Evolutionary conservation across 345 rosid genomes (phyloP), one percentile per base, ranked within the genome.

Genomic region (Syzygium aqueum): DNA sequence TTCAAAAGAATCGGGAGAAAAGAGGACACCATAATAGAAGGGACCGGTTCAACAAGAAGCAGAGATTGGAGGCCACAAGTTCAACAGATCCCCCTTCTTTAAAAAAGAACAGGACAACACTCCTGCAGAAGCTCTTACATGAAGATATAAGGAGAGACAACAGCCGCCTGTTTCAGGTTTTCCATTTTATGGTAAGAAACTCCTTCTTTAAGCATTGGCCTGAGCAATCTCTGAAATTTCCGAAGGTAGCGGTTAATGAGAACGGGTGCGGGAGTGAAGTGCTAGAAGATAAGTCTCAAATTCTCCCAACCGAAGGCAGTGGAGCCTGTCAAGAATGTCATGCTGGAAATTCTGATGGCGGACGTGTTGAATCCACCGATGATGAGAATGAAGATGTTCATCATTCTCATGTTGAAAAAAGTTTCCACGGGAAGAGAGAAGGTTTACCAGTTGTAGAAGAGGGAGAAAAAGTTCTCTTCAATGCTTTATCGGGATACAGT

Each of bases 111-210:
- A 85, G 92, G 85, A 95, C 97, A 30, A 92, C 98, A 17, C 96
- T 97, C 90, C 87, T 95, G 91, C 92, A 94, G 94, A 96, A 93
- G 94, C 99, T 97, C 91, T 92, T 97, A 82, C 90, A 93, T 87
- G 89, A 89, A 85, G 99, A 97, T 83, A 90, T 94, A 88, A 92
- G 88, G 93, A 94, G 90, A 93, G 98, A 95, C 37, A 94, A 95
- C 88, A 89, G 50, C 84, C 92, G 51, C 17, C 88, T 97, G 90
- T 88, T 97, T 88, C 99, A 96, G 91, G 95, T 90, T 53, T 89
- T 95, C 54, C 92, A 95, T 88, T 95, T 96, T 93, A 91, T 97
- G 94, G 96, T 90, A 33, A 87, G 84, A 78, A 97, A 97, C 90
- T 89, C 96, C 27, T 95, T 93, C 92, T 93, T 96, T 86, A 87